These are phyloP conservation scores for Cystobasidium pallidum DNA, from an alignment of 1,284 basidiomycete species.

Conservation along the genomic window DNA sequence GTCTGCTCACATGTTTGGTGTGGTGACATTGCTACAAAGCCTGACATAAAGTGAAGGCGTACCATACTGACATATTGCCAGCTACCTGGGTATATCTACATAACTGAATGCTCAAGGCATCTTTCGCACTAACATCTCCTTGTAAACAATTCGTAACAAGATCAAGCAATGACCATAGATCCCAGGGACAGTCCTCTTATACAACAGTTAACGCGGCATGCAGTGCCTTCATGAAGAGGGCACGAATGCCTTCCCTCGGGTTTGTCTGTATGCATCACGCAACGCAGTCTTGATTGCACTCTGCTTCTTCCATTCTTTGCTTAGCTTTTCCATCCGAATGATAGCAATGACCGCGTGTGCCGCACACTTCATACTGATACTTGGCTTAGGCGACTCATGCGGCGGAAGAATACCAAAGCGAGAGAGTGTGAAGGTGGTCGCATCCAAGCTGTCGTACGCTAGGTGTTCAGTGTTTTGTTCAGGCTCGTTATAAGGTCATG, in stretches of 20 bases:
- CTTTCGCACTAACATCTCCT: too few relatives aligned
- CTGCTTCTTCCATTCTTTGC: constrained; percentile 44
- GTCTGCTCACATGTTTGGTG: neutral
- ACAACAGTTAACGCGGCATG: too few relatives aligned
- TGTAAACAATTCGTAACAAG: too few relatives aligned
- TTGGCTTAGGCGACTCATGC: constrained; percentile 9
- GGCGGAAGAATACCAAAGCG: constrained; percentile 34
- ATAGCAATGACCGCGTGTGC: constrained; percentile 48
- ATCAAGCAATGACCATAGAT: too few relatives aligned
- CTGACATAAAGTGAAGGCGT: too few relatives aligned
- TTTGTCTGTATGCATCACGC: constrained; percentile 48
- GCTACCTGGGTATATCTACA: too few relatives aligned
- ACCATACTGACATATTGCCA: too few relatives aligned
- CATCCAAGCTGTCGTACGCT: constrained; percentile 44
- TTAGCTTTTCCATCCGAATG: constrained; percentile 48
- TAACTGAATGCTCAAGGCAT: too few relatives aligned
- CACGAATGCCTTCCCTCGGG: constrained; percentile 48
- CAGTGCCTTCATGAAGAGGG: neutral
- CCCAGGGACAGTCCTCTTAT: too few relatives aligned
- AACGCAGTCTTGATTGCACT: constrained; percentile 45
- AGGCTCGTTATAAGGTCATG: neutral
- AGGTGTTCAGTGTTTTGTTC: neutral
- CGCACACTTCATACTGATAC: constrained; percentile 44
- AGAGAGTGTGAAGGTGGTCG: constrained; percentile 35
- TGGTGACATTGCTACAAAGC: neutral